Conservation (phyloP, 257 asterid genomes). For the Scutellaria minor region DNA sequence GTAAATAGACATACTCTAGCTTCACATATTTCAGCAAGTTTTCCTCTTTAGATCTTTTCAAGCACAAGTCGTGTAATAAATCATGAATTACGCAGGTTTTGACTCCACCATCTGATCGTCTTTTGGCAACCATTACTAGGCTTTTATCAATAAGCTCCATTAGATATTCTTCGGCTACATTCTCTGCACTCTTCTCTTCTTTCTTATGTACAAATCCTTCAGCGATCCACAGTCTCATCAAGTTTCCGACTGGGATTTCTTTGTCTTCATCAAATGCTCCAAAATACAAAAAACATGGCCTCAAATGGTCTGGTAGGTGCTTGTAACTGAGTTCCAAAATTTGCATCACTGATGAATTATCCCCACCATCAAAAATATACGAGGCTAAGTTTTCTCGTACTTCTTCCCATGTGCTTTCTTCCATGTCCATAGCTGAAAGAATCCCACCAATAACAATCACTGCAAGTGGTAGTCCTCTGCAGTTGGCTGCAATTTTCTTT, state of each 20-base stretch:
- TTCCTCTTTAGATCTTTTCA: slow-evolving; percentile 25
- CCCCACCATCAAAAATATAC: background rate
- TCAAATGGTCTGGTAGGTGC: background rate
- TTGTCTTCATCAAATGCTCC: slow-evolving; percentile 1
- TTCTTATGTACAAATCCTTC: background rate
- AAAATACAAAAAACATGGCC: slow-evolving; percentile 15
- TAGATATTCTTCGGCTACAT: background rate
- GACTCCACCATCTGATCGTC: slow-evolving; percentile 17
- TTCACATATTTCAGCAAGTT: slow-evolving; percentile 12
- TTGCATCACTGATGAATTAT: slow-evolving; percentile 19
- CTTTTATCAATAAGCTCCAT: slow-evolving; percentile 8
- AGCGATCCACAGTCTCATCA: background rate
- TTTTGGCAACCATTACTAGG: slow-evolving; percentile 1
- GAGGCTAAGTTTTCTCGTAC: background rate
- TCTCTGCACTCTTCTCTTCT: background rate
- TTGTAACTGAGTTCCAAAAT: slow-evolving; percentile 8
- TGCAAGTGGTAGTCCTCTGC: slow-evolving; percentile 16
- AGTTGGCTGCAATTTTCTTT: background rate
- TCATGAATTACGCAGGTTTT: slow-evolving; percentile 35
- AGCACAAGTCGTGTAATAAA: slow-evolving; percentile 35
- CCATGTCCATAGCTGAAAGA: background rate
- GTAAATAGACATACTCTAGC: slow-evolving; percentile 7
- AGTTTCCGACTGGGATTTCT: background rate
- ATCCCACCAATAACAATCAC: slow-evolving; percentile 16
- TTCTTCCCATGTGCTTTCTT: slow-evolving; percentile 10